These are phyloP conservation scores for Selaginella moellendorffii DNA, from an alignment of 75 land plant genomes.

Conservation along the genomic window DNA sequence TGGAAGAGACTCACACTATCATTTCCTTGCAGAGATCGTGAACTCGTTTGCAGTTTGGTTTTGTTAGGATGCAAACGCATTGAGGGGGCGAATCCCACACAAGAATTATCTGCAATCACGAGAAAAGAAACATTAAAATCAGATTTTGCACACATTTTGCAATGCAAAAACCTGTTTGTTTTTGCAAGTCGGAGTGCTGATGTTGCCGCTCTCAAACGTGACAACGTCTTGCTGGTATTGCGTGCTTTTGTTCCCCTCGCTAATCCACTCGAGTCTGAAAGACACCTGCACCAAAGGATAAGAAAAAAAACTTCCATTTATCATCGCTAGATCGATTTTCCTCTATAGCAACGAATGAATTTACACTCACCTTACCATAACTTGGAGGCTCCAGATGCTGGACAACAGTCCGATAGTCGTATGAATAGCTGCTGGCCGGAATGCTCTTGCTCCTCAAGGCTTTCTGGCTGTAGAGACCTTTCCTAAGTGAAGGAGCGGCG, in stretches of 20 bases:
- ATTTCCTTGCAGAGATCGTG: slow-evolving; percentile 56
- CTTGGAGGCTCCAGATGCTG: not conserved
- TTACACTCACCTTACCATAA: not conserved
- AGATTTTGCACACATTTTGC: too few species aligned
- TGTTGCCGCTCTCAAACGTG: slow-evolving; percentile 83
- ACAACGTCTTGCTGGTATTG: slow-evolving; percentile 86
- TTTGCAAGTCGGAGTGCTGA: slow-evolving; percentile 68
- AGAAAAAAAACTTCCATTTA: too few species aligned
- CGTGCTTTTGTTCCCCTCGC: slow-evolving; percentile 40
- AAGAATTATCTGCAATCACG: slow-evolving; percentile 75
- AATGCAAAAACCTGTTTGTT: slow-evolving; percentile 63
- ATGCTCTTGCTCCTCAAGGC: not conserved
- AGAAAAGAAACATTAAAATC: not conserved
- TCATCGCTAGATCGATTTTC: too few species aligned
- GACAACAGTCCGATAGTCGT: not conserved
- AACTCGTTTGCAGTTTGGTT: slow-evolving; percentile 71
- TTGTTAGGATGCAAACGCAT: slow-evolving; percentile 69
- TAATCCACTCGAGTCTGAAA: slow-evolving; percentile 69
- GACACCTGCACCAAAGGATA: slow-evolving; percentile 79
- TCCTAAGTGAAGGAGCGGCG: too few species aligned
- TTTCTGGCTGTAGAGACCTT: not conserved
- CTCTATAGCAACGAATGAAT: too few species aligned
- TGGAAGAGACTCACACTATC: slow-evolving; percentile 43
- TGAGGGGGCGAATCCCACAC: slow-evolving; percentile 83
- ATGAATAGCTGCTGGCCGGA: not conserved